phyloP scores from a whole-genome alignment of 129 eudicot genomes.

The Glebionis coronaria region DNA sequence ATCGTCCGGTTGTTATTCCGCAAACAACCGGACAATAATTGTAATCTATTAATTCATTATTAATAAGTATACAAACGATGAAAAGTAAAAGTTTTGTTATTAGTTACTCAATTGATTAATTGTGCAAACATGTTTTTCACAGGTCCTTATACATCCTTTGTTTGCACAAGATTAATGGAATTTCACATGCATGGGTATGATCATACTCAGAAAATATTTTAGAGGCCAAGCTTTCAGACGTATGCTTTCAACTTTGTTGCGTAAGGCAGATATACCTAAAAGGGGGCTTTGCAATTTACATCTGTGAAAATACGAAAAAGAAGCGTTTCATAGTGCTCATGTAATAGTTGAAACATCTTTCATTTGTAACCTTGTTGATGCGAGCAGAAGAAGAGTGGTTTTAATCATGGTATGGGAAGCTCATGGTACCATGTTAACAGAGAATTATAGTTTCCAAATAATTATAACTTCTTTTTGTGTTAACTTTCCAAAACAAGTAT shows the following conservation, averaged over 20 bases:
- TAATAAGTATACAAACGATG: too few species aligned
- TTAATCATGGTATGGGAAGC: slow-evolving; percentile 22
- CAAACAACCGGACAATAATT: too few species aligned
- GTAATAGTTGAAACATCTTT: slow-evolving; percentile 26
- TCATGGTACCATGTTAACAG: slow-evolving; percentile 10
- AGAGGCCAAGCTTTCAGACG: slow-evolving; percentile 15
- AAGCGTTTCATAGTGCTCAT: slow-evolving; percentile 50
- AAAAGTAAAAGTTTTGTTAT: too few species aligned
- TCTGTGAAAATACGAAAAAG: slow-evolving; percentile 49
- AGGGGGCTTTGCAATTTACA: slow-evolving; percentile 54
- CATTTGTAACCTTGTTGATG: slow-evolving; percentile 5
- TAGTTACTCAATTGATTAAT: too few species aligned
- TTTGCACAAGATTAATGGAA: too few species aligned
- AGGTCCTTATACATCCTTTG: too few species aligned
- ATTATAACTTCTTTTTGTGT: neutral
- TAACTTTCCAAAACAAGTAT: too few species aligned
- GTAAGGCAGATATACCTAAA: slow-evolving; percentile 42
- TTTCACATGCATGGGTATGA: neutral
- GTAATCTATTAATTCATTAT: too few species aligned
- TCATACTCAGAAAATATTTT: neutral
- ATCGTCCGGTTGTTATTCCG: too few species aligned
- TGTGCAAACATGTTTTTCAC: too few species aligned
- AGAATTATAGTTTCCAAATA: neutral
- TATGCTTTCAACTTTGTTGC: neutral
- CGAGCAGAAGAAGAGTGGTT: slow-evolving; percentile 24